Conservation (phyloP, 306 rosid genomes). For the Quercus mongolica region DNA sequence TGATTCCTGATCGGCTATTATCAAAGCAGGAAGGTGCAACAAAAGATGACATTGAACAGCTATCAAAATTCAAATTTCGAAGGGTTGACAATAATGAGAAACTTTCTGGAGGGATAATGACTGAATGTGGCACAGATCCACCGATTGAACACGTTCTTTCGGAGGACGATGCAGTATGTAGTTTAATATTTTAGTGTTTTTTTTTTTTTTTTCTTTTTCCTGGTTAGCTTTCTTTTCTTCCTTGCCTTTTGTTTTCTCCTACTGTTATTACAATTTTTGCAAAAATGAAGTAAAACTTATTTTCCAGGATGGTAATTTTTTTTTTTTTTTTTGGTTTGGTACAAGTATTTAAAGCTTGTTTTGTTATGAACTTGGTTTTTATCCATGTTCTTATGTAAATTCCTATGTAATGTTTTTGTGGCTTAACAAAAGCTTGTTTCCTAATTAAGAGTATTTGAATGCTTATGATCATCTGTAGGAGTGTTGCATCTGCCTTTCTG, state of each 20-base stretch:
- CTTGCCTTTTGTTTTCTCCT: conserved; percentile 8
- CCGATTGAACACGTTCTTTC: conserved; percentile 68
- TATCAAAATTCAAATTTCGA: conserved; percentile 73
- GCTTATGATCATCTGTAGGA: conserved; percentile 43
- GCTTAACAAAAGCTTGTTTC: not conserved
- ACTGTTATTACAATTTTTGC: not conserved
- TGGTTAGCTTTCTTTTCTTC: not conserved
- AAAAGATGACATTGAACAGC: conserved; percentile 85
- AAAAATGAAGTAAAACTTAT: not conserved
- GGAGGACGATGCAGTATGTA: conserved; percentile 78
- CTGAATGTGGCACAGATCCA: conserved; percentile 68
- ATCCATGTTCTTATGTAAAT: conserved; percentile 8
- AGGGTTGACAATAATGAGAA: conserved; percentile 49
- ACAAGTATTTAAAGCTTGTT: conserved; percentile 1
- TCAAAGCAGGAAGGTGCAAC: conserved; percentile 91
- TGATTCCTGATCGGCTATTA: conserved; percentile 2
- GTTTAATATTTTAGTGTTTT: not conserved
- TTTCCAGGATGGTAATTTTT: not conserved
- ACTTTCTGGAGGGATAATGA: conserved; percentile 76
- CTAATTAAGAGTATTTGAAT: conserved; percentile 3
- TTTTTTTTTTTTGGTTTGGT: not conserved
- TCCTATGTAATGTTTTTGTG: conserved; percentile 1
- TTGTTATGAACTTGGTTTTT: conserved; percentile 1
- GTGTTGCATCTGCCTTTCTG: conserved; percentile 95
- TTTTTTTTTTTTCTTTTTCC: not conserved